phyloP scores from a whole-genome alignment of 768 basidiomycete genomes.

The Lactarius vividus region DNA sequence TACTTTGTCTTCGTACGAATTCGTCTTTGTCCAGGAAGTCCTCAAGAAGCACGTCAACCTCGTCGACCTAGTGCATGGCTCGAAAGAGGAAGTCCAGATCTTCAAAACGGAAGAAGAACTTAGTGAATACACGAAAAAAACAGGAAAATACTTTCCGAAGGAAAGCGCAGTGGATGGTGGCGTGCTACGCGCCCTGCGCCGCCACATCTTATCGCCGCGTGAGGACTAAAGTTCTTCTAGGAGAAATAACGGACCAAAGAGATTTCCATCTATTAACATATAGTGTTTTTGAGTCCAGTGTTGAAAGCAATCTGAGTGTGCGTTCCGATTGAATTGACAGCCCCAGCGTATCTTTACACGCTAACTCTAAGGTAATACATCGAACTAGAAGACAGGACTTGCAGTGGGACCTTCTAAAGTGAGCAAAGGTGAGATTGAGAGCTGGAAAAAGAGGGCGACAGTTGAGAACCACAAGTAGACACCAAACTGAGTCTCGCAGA shows the following conservation, averaged over 20 bases:
- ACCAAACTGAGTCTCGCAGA: too few relatives aligned
- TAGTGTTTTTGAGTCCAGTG: neutral
- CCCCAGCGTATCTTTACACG: too few relatives aligned
- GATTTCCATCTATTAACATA: neutral
- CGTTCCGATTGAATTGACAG: too few relatives aligned
- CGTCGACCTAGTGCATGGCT: conserved; percentile 33
- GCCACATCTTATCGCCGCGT: conserved; percentile 28
- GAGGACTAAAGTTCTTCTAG: neutral
- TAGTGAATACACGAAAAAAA: conserved; percentile 29
- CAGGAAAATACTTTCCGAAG: conserved; percentile 32
- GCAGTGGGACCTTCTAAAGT: too few relatives aligned
- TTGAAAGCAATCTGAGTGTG: neutral
- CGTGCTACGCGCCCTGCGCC: conserved; percentile 33
- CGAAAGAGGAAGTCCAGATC: conserved; percentile 23
- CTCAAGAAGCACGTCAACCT: conserved; percentile 33
- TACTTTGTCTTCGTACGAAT: neutral
- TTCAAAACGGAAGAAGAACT: conserved; percentile 32
- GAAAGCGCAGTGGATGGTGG: conserved; percentile 33
- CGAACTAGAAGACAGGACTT: too few relatives aligned
- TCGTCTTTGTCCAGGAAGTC: conserved; percentile 6
- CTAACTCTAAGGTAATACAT: too few relatives aligned
- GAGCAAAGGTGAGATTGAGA: too few relatives aligned
- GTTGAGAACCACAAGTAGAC: too few relatives aligned
- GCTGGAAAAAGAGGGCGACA: too few relatives aligned
- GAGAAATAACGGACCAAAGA: neutral